A percentile compares a stretch with the other conserved stretches of the same genome.
These are phyloP conservation scores for Sugiyamaella floridensis DNA, from an alignment of 805 yeast species.

Conservation along the genomic window DNA sequence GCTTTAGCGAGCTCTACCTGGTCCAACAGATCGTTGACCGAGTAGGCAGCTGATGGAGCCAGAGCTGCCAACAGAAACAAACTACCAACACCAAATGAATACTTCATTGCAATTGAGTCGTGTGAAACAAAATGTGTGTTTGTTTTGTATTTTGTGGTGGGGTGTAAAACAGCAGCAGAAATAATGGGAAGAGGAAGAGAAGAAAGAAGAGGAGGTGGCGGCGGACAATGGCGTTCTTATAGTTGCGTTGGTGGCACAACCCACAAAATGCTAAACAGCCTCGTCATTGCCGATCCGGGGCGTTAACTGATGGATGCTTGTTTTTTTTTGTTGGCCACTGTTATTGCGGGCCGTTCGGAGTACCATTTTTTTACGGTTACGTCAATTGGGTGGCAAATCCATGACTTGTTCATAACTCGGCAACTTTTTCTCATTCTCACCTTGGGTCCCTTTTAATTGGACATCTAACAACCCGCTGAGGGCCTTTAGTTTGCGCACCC, in stretches of 20 bases:
- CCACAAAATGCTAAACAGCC: background rate
- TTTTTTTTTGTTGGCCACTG: too few species aligned
- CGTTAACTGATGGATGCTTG: background rate
- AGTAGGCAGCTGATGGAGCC: background rate
- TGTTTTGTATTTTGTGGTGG: too few species aligned
- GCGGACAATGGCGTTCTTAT: background rate
- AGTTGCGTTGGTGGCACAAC: background rate
- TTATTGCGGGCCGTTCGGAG: too few species aligned
- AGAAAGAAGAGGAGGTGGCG: background rate
- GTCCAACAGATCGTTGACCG: constrained; percentile 12
- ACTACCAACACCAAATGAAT: background rate
- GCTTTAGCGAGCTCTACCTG: constrained; percentile 28
- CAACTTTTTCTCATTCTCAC: too few species aligned
- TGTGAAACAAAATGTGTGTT: too few species aligned
- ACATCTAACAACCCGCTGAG: background rate
- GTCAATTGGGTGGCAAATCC: too few species aligned
- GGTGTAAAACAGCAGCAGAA: too few species aligned
- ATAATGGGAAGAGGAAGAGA: too few species aligned
- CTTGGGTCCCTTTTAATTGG: too few species aligned
- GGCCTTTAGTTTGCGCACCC: background rate
- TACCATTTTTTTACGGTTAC: too few species aligned
- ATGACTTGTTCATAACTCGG: too few species aligned
- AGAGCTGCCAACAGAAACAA: background rate
- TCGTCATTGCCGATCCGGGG: background rate
- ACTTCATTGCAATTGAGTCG: background rate